A percentile compares a stretch with the other conserved stretches of the same genome.
These are phyloP conservation scores for Akanthomyces dipterigenus DNA, from an alignment of 2,329 filamentous ascomycete genomes.

Conservation along the genomic window DNA sequence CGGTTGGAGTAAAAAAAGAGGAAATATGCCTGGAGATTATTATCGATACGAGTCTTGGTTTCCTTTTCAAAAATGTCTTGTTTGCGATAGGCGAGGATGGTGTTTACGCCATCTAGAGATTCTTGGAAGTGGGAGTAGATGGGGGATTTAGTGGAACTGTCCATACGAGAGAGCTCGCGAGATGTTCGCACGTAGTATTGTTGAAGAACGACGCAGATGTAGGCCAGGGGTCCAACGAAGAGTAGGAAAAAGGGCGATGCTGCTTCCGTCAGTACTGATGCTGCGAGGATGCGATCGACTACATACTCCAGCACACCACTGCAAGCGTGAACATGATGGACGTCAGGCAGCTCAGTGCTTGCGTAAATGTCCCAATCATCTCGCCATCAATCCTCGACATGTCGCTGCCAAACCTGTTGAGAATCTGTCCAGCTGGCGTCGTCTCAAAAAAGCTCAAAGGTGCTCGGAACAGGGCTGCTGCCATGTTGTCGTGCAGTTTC, in stretches of 20 bases:
- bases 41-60: conserved; percentile 88
- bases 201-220: conserved; percentile 79
- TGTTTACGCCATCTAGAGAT: conserved; percentile 79
- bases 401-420: conserved; percentile 83
- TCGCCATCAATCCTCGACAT: conserved; percentile 25
- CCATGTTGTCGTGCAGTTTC: conserved; percentile 89
- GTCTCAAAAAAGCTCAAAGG: conserved; percentile 96
- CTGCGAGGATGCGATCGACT: conserved; percentile 66
- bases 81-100: conserved; percentile 82
- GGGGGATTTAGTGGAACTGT: conserved; percentile 81
- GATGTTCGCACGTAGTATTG: conserved; percentile 87
- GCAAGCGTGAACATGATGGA: conserved; percentile 41
- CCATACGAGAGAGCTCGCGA: conserved; percentile 80
- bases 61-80: conserved; percentile 73
- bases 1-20: conserved; percentile 80
- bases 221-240: conserved; percentile 67
- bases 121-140: conserved; percentile 94
- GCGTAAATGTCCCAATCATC: conserved; percentile 10
- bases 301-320: conserved; percentile 80
- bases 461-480: conserved; percentile 83
- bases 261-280: conserved; percentile 68
- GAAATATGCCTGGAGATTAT: conserved; percentile 81
- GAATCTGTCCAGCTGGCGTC: conserved; percentile 78
- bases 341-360: conserved; percentile 9
- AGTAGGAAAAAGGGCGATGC: conserved; percentile 65